Conservation (phyloP, 2,329 filamentous ascomycete species). For the Fusarium piperis region DNA sequence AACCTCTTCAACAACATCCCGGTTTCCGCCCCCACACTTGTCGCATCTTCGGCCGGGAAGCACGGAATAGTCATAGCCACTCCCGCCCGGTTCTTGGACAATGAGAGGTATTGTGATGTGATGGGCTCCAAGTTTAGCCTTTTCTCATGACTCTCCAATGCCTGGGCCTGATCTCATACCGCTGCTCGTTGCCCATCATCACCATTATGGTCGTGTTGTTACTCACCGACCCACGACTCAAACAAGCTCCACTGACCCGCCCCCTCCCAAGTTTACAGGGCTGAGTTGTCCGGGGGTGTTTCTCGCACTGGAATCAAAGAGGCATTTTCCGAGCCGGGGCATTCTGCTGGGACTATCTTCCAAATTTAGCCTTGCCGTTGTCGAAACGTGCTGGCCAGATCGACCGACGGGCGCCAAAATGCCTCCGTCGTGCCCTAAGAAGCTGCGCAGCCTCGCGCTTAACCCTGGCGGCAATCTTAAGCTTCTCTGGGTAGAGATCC, state of each 20-base stretch:
- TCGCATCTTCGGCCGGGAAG: slow-evolving; percentile 11
- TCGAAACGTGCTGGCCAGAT: slow-evolving; percentile 5
- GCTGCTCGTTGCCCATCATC: background rate
- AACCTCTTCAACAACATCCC: slow-evolving; percentile 13
- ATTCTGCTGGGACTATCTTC: slow-evolving; percentile 11
- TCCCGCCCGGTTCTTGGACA: background rate
- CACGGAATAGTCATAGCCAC: slow-evolving; percentile 10
- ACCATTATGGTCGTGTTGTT: background rate
- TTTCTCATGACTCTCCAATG: background rate
- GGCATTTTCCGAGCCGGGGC: slow-evolving; percentile 3
- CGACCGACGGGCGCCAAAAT: slow-evolving; percentile 8
- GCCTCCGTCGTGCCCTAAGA: slow-evolving; percentile 10
- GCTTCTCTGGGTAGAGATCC: background rate
- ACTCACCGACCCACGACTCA: slow-evolving; percentile 4
- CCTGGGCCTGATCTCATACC: background rate
- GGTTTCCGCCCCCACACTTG: slow-evolving; percentile 26
- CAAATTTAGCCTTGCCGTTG: slow-evolving; percentile 39
- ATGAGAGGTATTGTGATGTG: slow-evolving; percentile 11
- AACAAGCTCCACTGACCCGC: background rate
- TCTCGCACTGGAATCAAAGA: background rate
- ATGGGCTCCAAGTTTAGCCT: background rate
- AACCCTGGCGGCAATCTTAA: slow-evolving; percentile 30
- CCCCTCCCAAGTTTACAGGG: slow-evolving; percentile 24
- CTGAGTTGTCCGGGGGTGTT: slow-evolving; percentile 32
- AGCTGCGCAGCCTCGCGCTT: slow-evolving; percentile 33